Evolutionary conservation across 805 yeast genomes (phyloP).

Genomic region (Brettanomyces naardenensis): DNA sequence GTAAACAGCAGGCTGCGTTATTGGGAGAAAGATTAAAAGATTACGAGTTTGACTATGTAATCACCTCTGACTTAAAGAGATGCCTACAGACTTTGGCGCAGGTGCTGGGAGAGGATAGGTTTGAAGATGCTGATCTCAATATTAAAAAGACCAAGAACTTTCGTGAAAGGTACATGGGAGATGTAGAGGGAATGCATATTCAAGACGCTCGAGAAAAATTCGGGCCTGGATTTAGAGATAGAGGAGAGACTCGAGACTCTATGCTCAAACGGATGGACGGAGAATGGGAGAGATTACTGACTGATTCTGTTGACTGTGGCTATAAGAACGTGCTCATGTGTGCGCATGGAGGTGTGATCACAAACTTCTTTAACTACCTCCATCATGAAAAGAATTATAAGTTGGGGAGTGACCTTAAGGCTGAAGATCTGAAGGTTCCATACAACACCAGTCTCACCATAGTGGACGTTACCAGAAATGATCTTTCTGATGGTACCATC

Average conservation of each 20-base stretch:
- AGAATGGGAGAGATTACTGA: slow-evolving; percentile 37
- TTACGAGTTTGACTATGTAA: slow-evolving; percentile 36
- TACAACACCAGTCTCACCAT: slow-evolving; percentile 70
- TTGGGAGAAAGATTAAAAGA: slow-evolving; percentile 40
- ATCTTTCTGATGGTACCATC: slow-evolving; percentile 34
- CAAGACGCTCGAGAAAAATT: slow-evolving; percentile 52
- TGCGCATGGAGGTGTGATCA: slow-evolving; percentile 79
- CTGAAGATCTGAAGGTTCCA: slow-evolving; percentile 46
- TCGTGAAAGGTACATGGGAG: slow-evolving; percentile 76
- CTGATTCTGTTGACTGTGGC: slow-evolving; percentile 26
- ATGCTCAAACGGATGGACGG: slow-evolving; percentile 41
- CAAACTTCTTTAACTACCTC: slow-evolving; percentile 48
- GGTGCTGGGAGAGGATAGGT: slow-evolving; percentile 27
- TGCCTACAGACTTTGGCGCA: slow-evolving; percentile 52
- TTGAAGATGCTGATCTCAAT: slow-evolving; percentile 5
- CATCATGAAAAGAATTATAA: slow-evolving; percentile 30
- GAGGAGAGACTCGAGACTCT: slow-evolving; percentile 51
- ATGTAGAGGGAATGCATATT: slow-evolving; percentile 66
- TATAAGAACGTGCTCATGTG: slow-evolving; percentile 49
- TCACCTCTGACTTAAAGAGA: slow-evolving; percentile 48
- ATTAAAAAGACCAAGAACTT: slow-evolving; percentile 32
- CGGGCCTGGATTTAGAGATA: slow-evolving; percentile 51
- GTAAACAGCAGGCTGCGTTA: slow-evolving; percentile 49
- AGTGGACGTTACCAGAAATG: slow-evolving; percentile 42
- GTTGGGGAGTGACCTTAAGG: slow-evolving; percentile 31